Conservation (phyloP, 306 rosid species). For the Glycyrrhiza uralensis region DNA sequence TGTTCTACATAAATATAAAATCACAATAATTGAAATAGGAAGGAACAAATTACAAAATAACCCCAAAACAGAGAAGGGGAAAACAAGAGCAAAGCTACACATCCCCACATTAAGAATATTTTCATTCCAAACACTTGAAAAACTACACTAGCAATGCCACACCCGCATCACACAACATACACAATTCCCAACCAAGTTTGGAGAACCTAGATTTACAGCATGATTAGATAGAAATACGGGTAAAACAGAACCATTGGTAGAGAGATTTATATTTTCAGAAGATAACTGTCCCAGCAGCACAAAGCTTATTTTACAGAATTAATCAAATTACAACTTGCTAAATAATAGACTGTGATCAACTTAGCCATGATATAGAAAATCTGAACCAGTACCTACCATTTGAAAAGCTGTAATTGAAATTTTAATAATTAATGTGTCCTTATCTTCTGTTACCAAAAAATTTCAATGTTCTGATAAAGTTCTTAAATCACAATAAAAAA, state of each 20-base stretch:
- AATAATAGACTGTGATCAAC: background rate
- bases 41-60: slow-evolving; percentile 1
- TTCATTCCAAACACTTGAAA: slow-evolving; percentile 1
- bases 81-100: background rate
- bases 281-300: background rate
- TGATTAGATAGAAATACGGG: background rate
- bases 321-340: background rate
- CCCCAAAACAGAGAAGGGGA: background rate
- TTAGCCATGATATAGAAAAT: background rate
- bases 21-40: slow-evolving; percentile 2
- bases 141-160: background rate
- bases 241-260: background rate
- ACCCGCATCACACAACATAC: background rate
- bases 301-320: background rate
- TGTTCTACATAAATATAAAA: slow-evolving; percentile 19
- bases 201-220: background rate
- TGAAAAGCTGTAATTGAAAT: background rate
- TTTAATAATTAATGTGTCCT: background rate
- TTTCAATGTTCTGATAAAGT: background rate
- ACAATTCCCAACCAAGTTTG: slow-evolving; percentile 12
- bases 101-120: background rate
- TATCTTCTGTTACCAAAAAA: background rate
- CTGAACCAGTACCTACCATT: background rate
- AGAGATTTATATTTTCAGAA: background rate
- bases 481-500: background rate